Evolutionary conservation across 495 filamentous ascomycete genomes (phyloP), one percentile per base, ranked within the genome.

Genomic region (Penicillium silybi): DNA sequence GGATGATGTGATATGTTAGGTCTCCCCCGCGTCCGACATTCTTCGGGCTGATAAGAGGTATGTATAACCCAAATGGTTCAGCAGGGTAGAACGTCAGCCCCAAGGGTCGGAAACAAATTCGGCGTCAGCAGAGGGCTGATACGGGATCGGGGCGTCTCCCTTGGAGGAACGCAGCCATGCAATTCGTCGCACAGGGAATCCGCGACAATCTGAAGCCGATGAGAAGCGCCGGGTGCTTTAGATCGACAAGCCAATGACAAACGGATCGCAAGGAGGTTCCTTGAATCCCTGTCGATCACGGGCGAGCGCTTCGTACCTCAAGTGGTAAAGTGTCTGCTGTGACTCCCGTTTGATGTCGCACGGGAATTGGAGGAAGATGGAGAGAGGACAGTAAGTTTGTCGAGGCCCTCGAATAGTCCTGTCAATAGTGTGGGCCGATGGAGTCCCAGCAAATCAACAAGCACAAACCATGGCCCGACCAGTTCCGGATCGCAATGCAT

Each of bases 161-260:
- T 26, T 46, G 52, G 32, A 9, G 23, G 22, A 46, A 58, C 41
- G 40, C 48, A 57, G 62, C 25, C 23, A 46, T 52, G 41, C 46
- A 53, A 63, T 65, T 63, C 56, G 59, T 63, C 56, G 38, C 37
- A 32, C 44, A 40, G 48, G 51, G 46, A 54, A 48, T 46, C 47
- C 34, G 41, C 49, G 57, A 43, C 47, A 64, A 53, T 48, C 55
- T 64, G 57, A 64, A 52, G 57, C 55, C 59, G 46, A 64, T 61
- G 50, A 54, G 63, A 66, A 62, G 63, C 63, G 63, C 63, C 53
- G 58, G 53, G 38, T 52, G 61, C 9, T 52, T 64, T 53, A 61
- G 61, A 64, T 64, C 54, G 46, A 32, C 55, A 27, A 27, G 26
- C 63, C 57, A 64, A 64, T 57, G 44, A 50, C 26, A 45, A 13